Conservation (phyloP, 2,329 filamentous ascomycete species). For the Paramyrothecium roridum region DNA sequence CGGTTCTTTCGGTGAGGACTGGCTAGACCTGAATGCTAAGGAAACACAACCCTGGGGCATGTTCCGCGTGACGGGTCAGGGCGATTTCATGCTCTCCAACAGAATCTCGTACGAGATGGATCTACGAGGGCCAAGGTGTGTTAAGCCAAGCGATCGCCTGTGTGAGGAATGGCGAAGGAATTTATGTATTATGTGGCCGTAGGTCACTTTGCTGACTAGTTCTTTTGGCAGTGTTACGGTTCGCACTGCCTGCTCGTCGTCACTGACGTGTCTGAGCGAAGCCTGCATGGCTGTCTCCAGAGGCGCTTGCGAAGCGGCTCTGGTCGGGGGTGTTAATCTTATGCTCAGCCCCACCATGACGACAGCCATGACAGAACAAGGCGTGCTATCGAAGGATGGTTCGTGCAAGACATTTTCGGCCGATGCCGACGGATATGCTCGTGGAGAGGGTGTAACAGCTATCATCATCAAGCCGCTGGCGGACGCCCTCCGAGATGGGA, state of each 20-base stretch:
- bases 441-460: constrained; percentile 39
- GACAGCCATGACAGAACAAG: constrained; percentile 15
- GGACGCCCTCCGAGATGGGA: constrained; percentile 39
- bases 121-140: constrained; percentile 44
- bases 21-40: constrained; percentile 17
- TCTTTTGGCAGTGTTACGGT: constrained; percentile 22
- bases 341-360: constrained; percentile 22
- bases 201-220: too few species aligned
- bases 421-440: constrained; percentile 41
- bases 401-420: constrained; percentile 30
- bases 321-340: constrained; percentile 29
- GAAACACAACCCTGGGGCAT: constrained; percentile 12
- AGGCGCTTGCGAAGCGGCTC: constrained; percentile 20
- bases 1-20: constrained; percentile 30
- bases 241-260: constrained; percentile 31
- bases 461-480: constrained; percentile 39
- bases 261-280: constrained; percentile 24
- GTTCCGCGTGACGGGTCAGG: constrained; percentile 17
- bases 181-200: too few species aligned
- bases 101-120: constrained; percentile 32
- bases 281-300: constrained; percentile 23
- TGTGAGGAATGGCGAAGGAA: too few species aligned
- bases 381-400: constrained; percentile 19
- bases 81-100: constrained; percentile 24
- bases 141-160: too few species aligned